Evolutionary conservation across 2,329 filamentous ascomycete species (phyloP).

Genomic region (Hirsutella rhossiliensis): DNA sequence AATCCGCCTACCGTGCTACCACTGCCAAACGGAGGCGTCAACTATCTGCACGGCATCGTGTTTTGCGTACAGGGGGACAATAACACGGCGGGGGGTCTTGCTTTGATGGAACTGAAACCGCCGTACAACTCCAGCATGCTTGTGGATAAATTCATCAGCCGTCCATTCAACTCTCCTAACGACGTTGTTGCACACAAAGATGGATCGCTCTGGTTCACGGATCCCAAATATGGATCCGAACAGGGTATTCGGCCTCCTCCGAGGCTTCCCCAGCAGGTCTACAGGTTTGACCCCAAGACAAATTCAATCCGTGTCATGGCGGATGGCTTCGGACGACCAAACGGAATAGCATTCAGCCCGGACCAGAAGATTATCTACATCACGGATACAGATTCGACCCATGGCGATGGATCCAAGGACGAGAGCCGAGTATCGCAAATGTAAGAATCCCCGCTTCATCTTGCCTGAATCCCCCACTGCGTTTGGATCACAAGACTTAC

Average conservation of each 20-base stretch:
- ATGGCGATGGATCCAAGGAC: conserved; percentile 20
- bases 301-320: conserved; percentile 30
- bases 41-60: conserved; percentile 26
- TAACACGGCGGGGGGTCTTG: conserved; percentile 13
- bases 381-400: conserved; percentile 26
- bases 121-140: conserved; percentile 17
- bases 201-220: conserved; percentile 37
- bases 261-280: conserved; percentile 32
- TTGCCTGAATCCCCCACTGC: not conserved
- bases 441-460: conserved; percentile 8
- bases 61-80: conserved; percentile 28
- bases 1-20: conserved; percentile 16
- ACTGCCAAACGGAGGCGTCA: conserved; percentile 38
- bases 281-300: conserved; percentile 29
- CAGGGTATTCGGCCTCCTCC: conserved; percentile 32
- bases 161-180: conserved; percentile 36
- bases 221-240: conserved; percentile 34
- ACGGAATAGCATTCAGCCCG: conserved; percentile 33
- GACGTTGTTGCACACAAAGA: conserved; percentile 31
- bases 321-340: conserved; percentile 33
- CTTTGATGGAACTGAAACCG: conserved; percentile 17
- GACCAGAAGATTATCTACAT: conserved; percentile 31
- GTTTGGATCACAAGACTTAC: not conserved
- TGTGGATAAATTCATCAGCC: conserved; percentile 27
- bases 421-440: conserved; percentile 11